Base-by-base conservation (phyloP, 73 alveolate species). In the Paramecium tetraurelia region DNA sequence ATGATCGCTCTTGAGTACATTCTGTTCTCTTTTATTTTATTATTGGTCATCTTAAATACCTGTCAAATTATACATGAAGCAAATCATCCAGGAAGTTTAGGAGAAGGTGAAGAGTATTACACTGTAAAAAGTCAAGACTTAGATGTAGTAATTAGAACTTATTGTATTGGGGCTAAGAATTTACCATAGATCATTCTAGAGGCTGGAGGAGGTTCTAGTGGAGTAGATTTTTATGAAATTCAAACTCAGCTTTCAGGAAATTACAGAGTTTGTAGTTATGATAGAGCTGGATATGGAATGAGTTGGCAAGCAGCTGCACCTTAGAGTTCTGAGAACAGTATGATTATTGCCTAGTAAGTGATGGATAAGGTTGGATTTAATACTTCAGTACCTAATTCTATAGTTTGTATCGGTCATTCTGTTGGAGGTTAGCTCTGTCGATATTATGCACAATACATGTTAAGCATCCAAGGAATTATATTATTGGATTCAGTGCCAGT, bases 231-330 rank as follows among this genome's bases (percentile, higher is more conserved):
- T 53, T 89, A 83, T 46, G 90, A 76, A 4, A n/a, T 89, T 27
- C 31, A 89, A 89, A 80, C 20, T 29, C 85, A 53, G 21, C 69
- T 71, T 43, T 43, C 46, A 2, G 9, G 22, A 31, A 29, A 46
- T 11, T 89, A 89, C 22, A 31, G 41, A 8, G 86, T 89, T 20
- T 89, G 94, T 77, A 75, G 92, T 12, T 89, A 89, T 50, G 94
- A 89, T 75, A 89, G 94, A 31, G 94, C 94, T 20, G 94, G 94
- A 9, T 89, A 89, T 71, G 94, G 94, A n/a, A 76, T 43, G 86
- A 89, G 94, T 89, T 77, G 92, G 92, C 48, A 89, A 89, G 94
- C 92, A 24, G 85, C 94, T 0, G 63, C 48, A 53, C 94, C 94
- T 41, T 31, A 36, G 21, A 44, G 86, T 16, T 41, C 46, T 35